Evolutionary conservation across 2,329 filamentous ascomycete genomes (phyloP), one percentile per base, ranked within the genome.

Genomic region (Karstenula rhodostoma): DNA sequence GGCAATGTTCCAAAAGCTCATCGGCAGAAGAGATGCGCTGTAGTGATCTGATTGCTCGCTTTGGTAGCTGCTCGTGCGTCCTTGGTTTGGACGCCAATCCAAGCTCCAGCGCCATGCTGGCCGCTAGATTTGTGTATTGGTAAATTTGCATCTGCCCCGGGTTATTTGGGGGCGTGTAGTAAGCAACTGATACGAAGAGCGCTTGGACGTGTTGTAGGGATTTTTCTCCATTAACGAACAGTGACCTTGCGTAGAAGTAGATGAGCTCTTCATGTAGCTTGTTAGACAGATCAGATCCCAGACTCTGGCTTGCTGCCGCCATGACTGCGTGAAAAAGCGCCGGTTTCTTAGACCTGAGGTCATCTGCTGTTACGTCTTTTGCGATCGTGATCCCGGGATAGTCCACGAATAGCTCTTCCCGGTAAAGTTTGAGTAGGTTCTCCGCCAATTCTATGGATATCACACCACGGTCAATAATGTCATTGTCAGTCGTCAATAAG

Each of bases 221-320:
- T 58, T 77, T 77, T 52, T 76, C 74, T n/a, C 74, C 74, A n/a
- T 72, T 73, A 42, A 77, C 71, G 54, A 77, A 77, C 2, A 73
- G 63, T 5, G 67, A 69, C 52, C 70, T 67, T 33, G 75, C 75
- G 44, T 74, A 77, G 5, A 76, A 63, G 47, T 72, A 68, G 1
- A 76, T 64, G 1, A 75, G 66, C 44, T 77, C 75, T 56, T 77
- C 71, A n/a, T 75, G 68, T 2, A 77, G 58, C 37, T 65, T 67
- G 32, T 75, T 73, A 0, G 75, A 77, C 25, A 77, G 60, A 4
- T 61, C 64, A 4, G 67, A 67, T 1, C 74, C 75, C 56, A 73
- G 73, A 4, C 65, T 69, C 29, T 75, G 74, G n/a, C 74, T 68
- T 19, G 75, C 70, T 19, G 75, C 75, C 3, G 74, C 74, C 74